Evolutionary conservation across 75 land plant species (phyloP).

Genomic region (Selaginella moellendorffii): DNA sequence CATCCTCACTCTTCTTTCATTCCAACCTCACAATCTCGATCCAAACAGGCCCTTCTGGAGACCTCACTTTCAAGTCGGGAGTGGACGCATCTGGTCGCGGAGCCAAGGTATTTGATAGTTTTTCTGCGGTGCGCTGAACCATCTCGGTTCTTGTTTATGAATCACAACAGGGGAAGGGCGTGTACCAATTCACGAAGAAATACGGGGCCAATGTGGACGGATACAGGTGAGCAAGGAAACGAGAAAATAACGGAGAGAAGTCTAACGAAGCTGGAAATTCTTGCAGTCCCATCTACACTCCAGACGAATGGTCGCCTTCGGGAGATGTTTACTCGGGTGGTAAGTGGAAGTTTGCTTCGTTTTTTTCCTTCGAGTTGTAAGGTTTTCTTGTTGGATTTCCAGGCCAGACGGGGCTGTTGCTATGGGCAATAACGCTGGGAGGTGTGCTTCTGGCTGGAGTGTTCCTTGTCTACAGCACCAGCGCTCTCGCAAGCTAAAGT

Average conservation of each 20-base stretch:
- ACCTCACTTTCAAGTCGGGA: conserved; percentile 37
- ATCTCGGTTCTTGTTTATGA: neutral
- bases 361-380: too few species aligned
- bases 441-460: conserved; percentile 51
- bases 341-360: conserved; percentile 6
- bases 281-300: conserved; percentile 50
- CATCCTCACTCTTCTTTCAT: neutral
- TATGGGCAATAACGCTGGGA: neutral
- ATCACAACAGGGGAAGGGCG: conserved; percentile 75
- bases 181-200: conserved; percentile 78
- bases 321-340: conserved; percentile 70
- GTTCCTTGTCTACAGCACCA: conserved; percentile 82
- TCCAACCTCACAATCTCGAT: neutral
- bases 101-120: conserved; percentile 24
- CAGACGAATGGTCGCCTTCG: conserved; percentile 46
- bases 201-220: conserved; percentile 98
- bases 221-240: conserved; percentile 42
- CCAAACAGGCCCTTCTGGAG: conserved; percentile 47
- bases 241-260: too few species aligned
- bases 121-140: neutral
- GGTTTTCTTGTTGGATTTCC: neutral
- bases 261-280: neutral
- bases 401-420: neutral
- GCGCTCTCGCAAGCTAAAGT: conserved; percentile 47
- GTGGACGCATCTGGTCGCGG: conserved; percentile 67